phyloP scores from a whole-genome alignment of 73 alveolate genomes.

The Paramecium sonneborni region DNA sequence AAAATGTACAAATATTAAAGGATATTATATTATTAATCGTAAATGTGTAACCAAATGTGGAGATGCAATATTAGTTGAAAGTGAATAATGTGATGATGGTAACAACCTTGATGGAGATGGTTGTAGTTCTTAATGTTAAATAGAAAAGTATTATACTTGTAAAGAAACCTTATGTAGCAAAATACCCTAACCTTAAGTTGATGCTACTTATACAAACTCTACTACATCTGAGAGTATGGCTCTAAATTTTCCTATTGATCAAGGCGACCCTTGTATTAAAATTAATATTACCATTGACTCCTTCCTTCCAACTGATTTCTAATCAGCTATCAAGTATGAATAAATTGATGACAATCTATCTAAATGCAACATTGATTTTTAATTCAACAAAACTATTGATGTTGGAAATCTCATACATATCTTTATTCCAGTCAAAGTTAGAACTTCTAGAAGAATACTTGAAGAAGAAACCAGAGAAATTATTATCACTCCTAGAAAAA shows the following conservation, averaged over 20 bases:
- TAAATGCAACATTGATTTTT: background rate
- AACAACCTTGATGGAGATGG: background rate
- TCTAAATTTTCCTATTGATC: background rate
- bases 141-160: background rate
- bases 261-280: background rate
- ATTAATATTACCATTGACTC: background rate
- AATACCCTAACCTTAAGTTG: background rate
- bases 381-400: constrained; percentile 22
- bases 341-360: background rate
- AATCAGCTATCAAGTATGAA: background rate
- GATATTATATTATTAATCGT: background rate
- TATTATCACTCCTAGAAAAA: constrained; percentile 6
- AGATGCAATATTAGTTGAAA: background rate
- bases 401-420: background rate
- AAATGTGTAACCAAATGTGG: constrained; percentile 30
- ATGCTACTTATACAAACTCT: background rate
- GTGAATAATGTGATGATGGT: constrained; percentile 55
- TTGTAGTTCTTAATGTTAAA: background rate
- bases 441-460: background rate
- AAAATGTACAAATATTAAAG: background rate
- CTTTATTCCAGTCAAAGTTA: background rate
- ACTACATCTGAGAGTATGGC: background rate
- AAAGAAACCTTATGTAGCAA: background rate
- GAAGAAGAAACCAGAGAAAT: constrained; percentile 6
- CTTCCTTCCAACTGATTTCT: background rate